Evolutionary conservation across 1,139 yeast genomes (phyloP).

Genomic region (Suhomyces guaymorum): DNA sequence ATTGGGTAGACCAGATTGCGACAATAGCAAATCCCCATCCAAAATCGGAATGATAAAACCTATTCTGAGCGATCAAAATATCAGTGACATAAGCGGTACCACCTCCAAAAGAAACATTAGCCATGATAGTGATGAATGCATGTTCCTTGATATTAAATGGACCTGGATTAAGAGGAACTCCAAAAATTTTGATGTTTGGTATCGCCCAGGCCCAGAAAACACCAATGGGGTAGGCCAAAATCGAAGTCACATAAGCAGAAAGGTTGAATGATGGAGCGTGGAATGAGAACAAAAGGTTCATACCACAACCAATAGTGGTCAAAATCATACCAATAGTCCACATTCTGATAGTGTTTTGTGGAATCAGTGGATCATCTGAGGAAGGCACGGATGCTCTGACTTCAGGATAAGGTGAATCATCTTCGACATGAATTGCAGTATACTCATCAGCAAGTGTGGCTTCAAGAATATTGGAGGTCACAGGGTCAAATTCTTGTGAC

Average conservation of each 20-base stretch:
- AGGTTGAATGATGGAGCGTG: slow-evolving; percentile 58
- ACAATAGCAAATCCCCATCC: slow-evolving; percentile 55
- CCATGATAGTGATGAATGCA: slow-evolving; percentile 63
- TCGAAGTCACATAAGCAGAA: slow-evolving; percentile 56
- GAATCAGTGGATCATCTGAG: slow-evolving; percentile 53
- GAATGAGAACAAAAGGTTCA: slow-evolving; percentile 60
- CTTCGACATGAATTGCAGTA: slow-evolving; percentile 44
- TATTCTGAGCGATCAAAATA: slow-evolving; percentile 56
- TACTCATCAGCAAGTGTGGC: slow-evolving; percentile 39
- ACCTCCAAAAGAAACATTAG: slow-evolving; percentile 55
- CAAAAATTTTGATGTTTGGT: slow-evolving; percentile 49
- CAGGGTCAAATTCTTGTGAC: slow-evolving; percentile 40
- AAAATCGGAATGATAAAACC: slow-evolving; percentile 49
- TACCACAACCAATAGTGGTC: slow-evolving; percentile 60
- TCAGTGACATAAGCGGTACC: slow-evolving; percentile 67
- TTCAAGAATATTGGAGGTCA: slow-evolving; percentile 25
- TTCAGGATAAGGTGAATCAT: slow-evolving; percentile 68
- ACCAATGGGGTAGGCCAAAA: slow-evolving; percentile 66
- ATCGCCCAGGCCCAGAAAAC: slow-evolving; percentile 48
- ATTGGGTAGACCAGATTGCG: slow-evolving; percentile 56
- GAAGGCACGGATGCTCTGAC: slow-evolving; percentile 71
- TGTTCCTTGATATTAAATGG: slow-evolving; percentile 69
- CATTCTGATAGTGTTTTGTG: slow-evolving; percentile 63
- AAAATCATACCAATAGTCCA: slow-evolving; percentile 56
- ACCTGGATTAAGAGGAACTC: slow-evolving; percentile 55